A percentile compares a stretch with the other conserved stretches of the same genome.
phyloP scores from a whole-genome alignment of 352 stramenopile species.

The Pythium phragmitis region DNA sequence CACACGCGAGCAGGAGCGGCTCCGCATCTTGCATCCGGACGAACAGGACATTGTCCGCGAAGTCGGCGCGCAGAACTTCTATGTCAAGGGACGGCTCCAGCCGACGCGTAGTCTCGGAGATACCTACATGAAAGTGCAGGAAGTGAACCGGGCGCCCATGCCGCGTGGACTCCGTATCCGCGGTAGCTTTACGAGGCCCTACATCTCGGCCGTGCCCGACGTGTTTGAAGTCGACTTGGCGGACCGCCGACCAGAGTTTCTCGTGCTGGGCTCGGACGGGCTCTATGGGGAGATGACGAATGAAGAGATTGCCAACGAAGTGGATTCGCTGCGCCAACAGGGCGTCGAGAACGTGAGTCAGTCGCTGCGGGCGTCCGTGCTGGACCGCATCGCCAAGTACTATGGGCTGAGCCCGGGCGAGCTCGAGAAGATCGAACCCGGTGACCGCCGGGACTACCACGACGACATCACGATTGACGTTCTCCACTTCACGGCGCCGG shows the following conservation, averaged over 20 bases:
- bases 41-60: slow-evolving; percentile 73
- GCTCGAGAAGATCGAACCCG: slow-evolving; percentile 52
- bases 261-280: slow-evolving; percentile 62
- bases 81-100: slow-evolving; percentile 70
- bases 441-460: slow-evolving; percentile 64
- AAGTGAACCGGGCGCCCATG: slow-evolving; percentile 66
- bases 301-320: slow-evolving; percentile 55
- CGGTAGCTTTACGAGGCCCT: slow-evolving; percentile 55
- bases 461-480: slow-evolving; percentile 77
- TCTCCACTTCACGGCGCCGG: slow-evolving; percentile 53
- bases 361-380: slow-evolving; percentile 41
- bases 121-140: slow-evolving; percentile 78
- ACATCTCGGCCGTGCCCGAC: slow-evolving; percentile 64
- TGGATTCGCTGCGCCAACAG: slow-evolving; percentile 43
- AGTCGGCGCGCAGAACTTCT: slow-evolving; percentile 63
- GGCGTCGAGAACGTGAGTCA: slow-evolving; percentile 58
- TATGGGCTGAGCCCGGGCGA: slow-evolving; percentile 48
- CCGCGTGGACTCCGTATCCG: slow-evolving; percentile 53
- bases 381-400: slow-evolving; percentile 54
- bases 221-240: slow-evolving; percentile 61
- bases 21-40: slow-evolving; percentile 53
- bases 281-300: slow-evolving; percentile 66
- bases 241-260: slow-evolving; percentile 52
- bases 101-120: slow-evolving; percentile 64
- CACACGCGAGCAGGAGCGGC: slow-evolving; percentile 50